Evolutionary conservation across 1,139 yeast species (phyloP).

Genomic region (Debaryomyces psychrophilus): DNA sequence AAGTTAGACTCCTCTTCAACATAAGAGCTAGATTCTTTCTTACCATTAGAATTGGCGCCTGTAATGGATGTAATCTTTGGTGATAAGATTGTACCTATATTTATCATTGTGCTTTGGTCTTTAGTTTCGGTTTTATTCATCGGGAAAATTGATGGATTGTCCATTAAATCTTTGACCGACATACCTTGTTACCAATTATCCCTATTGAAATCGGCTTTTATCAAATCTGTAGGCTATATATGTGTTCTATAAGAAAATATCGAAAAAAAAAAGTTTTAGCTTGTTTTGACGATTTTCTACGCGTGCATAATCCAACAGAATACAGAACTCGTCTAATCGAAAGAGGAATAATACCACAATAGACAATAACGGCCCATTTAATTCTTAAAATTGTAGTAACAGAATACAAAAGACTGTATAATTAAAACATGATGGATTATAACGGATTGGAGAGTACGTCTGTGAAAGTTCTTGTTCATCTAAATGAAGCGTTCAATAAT

Average conservation of each 20-base stretch:
- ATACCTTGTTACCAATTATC: background rate
- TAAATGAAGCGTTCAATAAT: background rate
- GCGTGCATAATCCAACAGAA: constrained; percentile 4
- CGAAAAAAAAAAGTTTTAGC: background rate
- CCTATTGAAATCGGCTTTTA: background rate
- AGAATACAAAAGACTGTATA: background rate
- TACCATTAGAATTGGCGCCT: background rate
- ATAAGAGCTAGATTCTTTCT: background rate
- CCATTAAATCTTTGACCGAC: constrained; percentile 1
- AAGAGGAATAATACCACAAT: background rate
- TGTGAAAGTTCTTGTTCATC: background rate
- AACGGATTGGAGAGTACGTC: background rate
- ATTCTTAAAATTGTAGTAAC: background rate
- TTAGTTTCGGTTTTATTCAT: background rate
- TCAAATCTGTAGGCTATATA: background rate
- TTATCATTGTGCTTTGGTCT: background rate
- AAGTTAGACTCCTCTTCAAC: background rate
- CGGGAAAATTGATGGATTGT: constrained; percentile 2
- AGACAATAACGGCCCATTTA: background rate
- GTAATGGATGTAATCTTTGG: background rate
- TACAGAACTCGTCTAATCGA: background rate
- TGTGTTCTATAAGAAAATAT: background rate
- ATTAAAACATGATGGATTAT: constrained; percentile 2
- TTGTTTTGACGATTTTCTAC: constrained; percentile 4
- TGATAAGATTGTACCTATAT: background rate